phyloP scores from a whole-genome alignment of 805 yeast species.

The Ogataea neopini region DNA sequence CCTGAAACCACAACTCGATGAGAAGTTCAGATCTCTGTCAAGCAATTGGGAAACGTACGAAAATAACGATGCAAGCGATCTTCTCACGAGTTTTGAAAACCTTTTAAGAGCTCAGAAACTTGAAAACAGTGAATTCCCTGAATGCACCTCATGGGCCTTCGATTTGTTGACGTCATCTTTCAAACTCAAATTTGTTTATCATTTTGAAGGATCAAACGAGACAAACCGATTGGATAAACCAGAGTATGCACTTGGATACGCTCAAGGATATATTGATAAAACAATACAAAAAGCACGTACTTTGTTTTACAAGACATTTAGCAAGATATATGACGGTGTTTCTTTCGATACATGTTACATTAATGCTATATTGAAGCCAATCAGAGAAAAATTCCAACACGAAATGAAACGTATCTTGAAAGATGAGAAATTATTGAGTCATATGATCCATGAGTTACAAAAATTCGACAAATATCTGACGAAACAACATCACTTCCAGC shows the following conservation, averaged over 20 bases:
- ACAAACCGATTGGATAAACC: constrained; percentile 70
- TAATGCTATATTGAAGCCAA: constrained; percentile 46
- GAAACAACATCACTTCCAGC: constrained; percentile 42
- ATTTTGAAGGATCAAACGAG: constrained; percentile 56
- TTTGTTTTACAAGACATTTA: constrained; percentile 33
- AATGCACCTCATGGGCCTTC: constrained; percentile 44
- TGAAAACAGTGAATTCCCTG: not conserved
- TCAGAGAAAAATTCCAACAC: constrained; percentile 43
- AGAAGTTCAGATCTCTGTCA: not conserved
- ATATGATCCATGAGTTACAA: constrained; percentile 57
- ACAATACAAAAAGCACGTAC: constrained; percentile 32
- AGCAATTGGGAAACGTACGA: constrained; percentile 8
- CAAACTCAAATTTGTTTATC: constrained; percentile 54
- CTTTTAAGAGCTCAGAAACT: constrained; percentile 13
- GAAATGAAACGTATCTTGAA: constrained; percentile 28
- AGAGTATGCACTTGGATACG: constrained; percentile 64
- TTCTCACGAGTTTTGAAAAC: constrained; percentile 4
- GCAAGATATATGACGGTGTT: constrained; percentile 16
- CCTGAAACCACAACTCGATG: not conserved
- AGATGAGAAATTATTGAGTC: constrained; percentile 53
- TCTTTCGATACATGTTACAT: constrained; percentile 41
- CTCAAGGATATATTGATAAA: constrained; percentile 42
- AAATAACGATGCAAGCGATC: not conserved
- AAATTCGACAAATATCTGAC: constrained; percentile 56
- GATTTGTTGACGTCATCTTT: constrained; percentile 48